These are phyloP conservation scores for Penicillium angulare DNA, from an alignment of 495 filamentous ascomycete species.

Conservation along the genomic window DNA sequence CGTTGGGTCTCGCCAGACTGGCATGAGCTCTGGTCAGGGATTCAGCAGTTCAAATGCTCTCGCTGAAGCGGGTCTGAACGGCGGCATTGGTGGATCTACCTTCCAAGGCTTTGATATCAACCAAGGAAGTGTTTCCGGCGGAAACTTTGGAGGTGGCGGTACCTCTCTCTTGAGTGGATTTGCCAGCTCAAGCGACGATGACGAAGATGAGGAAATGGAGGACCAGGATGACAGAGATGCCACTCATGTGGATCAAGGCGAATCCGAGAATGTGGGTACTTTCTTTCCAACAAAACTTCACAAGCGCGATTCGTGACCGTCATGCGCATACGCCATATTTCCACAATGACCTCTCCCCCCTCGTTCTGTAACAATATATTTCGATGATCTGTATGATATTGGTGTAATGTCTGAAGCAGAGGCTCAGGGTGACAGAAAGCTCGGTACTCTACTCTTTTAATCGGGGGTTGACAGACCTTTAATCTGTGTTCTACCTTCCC, in stretches of 20 bases:
- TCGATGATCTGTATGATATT: neutral
- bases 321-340: constrained; percentile 3
- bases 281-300: constrained; percentile 54
- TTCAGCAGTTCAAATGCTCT: constrained; percentile 66
- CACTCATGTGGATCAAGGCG: constrained; percentile 35
- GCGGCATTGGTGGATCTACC: constrained; percentile 48
- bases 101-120: constrained; percentile 80
- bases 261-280: constrained; percentile 67
- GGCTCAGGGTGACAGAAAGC: neutral
- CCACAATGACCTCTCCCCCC: constrained; percentile 5
- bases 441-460: constrained; percentile 2
- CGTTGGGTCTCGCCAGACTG: constrained; percentile 63
- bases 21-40: constrained; percentile 58
- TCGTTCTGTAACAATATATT: neutral
- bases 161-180: constrained; percentile 87
- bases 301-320: constrained; percentile 42
- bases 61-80: constrained; percentile 70
- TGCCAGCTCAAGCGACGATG: constrained; percentile 90
- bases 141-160: constrained; percentile 63
- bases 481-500: neutral
- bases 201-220: constrained; percentile 94
- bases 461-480: neutral
- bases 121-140: constrained; percentile 60
- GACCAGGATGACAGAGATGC: constrained; percentile 68
- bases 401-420: neutral